Conservation (phyloP, 768 basidiomycete genomes). For the Austroboletus festivus region DNA sequence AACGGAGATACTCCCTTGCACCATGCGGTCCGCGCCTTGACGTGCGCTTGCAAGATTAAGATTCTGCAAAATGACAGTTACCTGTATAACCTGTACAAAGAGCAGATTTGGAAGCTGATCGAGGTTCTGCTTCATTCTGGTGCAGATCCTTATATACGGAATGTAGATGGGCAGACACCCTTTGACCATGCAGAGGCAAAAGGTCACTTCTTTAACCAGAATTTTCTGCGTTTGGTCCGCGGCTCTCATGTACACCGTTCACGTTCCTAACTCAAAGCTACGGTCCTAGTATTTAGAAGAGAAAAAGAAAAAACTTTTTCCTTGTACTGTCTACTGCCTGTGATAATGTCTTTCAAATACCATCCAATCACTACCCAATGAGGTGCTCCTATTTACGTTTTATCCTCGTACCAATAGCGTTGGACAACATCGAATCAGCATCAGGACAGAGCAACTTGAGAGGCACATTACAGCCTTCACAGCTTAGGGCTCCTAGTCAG, state of each 20-base stretch:
- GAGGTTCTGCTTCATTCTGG: background rate
- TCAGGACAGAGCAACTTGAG: no score
- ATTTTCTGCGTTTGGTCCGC: slow-evolving; percentile 4
- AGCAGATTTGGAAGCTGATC: background rate
- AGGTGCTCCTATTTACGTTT: no score
- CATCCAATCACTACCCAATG: no score
- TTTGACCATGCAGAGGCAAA: background rate
- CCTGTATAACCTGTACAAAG: background rate
- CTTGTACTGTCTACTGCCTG: no score
- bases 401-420: no score
- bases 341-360: no score
- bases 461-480: no score
- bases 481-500: no score
- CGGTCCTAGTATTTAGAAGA: no score
- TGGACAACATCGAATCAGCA: no score
- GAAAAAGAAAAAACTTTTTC: no score
- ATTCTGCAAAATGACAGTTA: background rate
- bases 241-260: background rate
- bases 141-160: background rate
- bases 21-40: background rate
- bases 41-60: background rate
- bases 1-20: slow-evolving; percentile 1
- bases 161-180: background rate
- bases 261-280: no score
- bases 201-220: background rate